These are phyloP conservation scores for Mycena floridula DNA, from an alignment of 768 basidiomycete species.

Conservation along the genomic window DNA sequence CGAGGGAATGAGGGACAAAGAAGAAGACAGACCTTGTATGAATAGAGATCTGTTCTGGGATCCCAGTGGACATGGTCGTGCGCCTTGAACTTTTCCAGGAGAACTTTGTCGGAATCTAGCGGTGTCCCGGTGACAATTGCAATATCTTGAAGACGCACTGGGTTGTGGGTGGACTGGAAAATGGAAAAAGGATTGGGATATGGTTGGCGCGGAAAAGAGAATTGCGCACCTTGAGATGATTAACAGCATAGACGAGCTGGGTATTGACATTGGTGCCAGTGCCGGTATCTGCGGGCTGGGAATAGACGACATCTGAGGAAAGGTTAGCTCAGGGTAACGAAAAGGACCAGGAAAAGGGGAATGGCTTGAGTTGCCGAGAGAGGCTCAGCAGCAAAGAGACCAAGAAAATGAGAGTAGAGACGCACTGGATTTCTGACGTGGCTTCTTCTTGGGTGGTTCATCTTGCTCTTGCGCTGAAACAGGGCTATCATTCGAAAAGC, in stretches of 20 bases:
- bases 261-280: conserved; percentile 80
- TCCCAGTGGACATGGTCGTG: conserved; percentile 81
- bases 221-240: conserved; percentile 63
- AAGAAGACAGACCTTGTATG: conserved; percentile 61
- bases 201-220: conserved; percentile 6
- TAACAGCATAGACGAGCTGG: conserved; percentile 80
- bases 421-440: neutral
- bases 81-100: conserved; percentile 74
- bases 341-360: too few species aligned
- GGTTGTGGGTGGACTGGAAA: conserved; percentile 57
- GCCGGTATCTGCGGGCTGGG: conserved; percentile 84
- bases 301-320: conserved; percentile 63
- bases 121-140: conserved; percentile 78
- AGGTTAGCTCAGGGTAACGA: neutral
- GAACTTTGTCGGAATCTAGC: conserved; percentile 59
- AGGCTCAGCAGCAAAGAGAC: too few species aligned
- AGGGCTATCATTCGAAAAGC: neutral
- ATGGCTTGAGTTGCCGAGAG: too few species aligned
- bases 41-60: conserved; percentile 78
- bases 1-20: neutral
- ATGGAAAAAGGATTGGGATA: neutral
- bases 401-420: neutral
- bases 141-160: conserved; percentile 84
- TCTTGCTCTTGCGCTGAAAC: neutral
- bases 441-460: neutral